These are phyloP conservation scores for Populus davidiana DNA, from an alignment of 345 rosid species.

Conservation along the genomic window DNA sequence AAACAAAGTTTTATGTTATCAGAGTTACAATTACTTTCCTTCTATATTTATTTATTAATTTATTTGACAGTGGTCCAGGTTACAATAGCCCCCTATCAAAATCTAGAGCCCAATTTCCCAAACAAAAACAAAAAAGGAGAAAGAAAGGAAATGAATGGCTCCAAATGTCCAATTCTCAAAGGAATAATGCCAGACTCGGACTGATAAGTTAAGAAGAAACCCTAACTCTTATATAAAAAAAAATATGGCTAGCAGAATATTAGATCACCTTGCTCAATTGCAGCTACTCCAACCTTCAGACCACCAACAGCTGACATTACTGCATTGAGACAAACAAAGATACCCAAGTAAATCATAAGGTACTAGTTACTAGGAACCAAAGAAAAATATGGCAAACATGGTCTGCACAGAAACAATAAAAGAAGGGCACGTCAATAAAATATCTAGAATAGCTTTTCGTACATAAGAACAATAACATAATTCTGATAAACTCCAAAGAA, in stretches of 20 bases:
- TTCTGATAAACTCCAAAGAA: not conserved
- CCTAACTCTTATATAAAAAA: not conserved
- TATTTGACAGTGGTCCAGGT: not conserved
- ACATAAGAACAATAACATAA: not conserved
- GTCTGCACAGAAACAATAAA: not conserved
- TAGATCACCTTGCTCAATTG: constrained; percentile 67
- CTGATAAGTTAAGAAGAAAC: not conserved
- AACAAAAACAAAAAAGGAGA: not conserved
- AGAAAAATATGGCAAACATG: constrained; percentile 1
- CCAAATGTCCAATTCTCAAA: not conserved
- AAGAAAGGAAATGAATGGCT: not conserved
- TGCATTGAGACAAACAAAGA: constrained; percentile 40
- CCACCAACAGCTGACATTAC: constrained; percentile 98
- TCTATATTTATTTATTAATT: not conserved
- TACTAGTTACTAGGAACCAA: constrained; percentile 1
- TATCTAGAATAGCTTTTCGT: not conserved
- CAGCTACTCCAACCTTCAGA: constrained; percentile 74
- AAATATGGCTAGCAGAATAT: not conserved
- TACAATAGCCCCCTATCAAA: not conserved
- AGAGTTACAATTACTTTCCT: not conserved
- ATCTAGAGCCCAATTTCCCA: not conserved
- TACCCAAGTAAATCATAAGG: not conserved
- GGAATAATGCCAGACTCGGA: not conserved
- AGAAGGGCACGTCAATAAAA: not conserved
- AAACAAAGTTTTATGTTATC: not conserved